A percentile compares a stretch with the other conserved stretches of the same genome.
Evolutionary conservation across 1,139 yeast genomes (phyloP).

Genomic region (Tardiomyces blankii): DNA sequence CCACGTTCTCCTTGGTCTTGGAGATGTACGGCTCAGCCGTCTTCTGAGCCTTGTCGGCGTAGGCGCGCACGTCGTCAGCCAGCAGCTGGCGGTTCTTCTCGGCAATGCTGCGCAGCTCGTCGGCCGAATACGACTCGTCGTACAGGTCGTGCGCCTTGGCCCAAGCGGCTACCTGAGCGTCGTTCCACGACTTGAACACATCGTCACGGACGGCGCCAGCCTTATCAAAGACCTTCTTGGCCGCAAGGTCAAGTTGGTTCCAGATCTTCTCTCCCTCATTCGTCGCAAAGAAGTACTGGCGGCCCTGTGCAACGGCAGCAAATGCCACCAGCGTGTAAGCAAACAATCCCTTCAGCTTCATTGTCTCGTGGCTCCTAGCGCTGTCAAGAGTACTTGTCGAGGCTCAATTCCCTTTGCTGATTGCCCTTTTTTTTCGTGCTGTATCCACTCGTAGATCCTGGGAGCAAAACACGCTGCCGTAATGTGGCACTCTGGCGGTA

Average conservation of each 20-base stretch:
- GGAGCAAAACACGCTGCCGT: too few species aligned
- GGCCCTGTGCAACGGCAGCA: not conserved
- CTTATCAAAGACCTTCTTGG: conserved; percentile 29
- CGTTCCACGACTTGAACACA: conserved; percentile 38
- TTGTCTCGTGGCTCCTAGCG: not conserved
- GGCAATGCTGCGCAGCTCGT: conserved; percentile 31
- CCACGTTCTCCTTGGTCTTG: conserved; percentile 13
- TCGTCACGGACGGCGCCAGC: conserved; percentile 36
- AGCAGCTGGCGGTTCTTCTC: conserved; percentile 23
- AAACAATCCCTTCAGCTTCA: not conserved
- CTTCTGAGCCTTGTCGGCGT: conserved; percentile 10
- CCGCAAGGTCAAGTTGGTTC: conserved; percentile 34
- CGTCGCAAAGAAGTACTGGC: conserved; percentile 7
- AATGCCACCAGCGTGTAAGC: not conserved
- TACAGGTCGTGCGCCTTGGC: conserved; percentile 34
- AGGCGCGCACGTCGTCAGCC: conserved; percentile 9
- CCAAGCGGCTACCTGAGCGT: conserved; percentile 38
- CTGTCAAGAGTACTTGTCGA: not conserved
- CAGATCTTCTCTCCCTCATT: conserved; percentile 31
- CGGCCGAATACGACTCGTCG: conserved; percentile 26
- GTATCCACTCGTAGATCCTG: too few species aligned
- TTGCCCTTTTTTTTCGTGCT: too few species aligned
- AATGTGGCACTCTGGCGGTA: too few species aligned
- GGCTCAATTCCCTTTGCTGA: not conserved
- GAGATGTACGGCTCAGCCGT: conserved; percentile 15